Base-by-base conservation (phyloP, 495 filamentous ascomycete genomes). In the Thermochaetoides thermophila region DNA sequence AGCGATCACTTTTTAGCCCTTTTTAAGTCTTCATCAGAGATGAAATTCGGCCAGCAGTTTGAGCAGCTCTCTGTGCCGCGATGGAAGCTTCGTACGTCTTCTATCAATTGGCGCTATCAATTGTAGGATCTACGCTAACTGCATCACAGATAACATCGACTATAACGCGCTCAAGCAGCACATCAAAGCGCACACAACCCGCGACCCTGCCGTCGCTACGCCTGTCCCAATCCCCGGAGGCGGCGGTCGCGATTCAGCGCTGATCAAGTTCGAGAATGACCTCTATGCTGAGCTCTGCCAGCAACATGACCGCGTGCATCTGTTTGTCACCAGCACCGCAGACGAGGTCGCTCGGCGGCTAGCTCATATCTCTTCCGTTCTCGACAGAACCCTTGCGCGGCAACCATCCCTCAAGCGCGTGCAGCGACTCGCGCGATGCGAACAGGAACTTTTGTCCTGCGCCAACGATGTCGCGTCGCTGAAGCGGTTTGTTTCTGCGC, bases 1-100 rank as follows among this genome's bases (percentile, higher is more conserved):
- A n/a, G n/a, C n/a, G n/a, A n/a, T n/a, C n/a, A n/a, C n/a, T n/a
- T n/a, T n/a, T n/a, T n/a, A n/a, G n/a, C n/a, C n/a, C n/a, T n/a
- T n/a, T n/a, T n/a, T n/a, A n/a, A n/a, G n/a, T n/a, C n/a, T n/a
- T n/a, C n/a, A n/a, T n/a, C 10, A 42, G 46, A 40, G 18, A 81
- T 79, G 75, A 79, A 81, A 60, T 81, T 73, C 66, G 76, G 76
- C 7, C 63, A 76, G 32, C 73, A 68, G 28, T 62, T 81, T 72
- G 86, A 84, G 60, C 83, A 74, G n/a, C 81, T 91, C 43, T 59
- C 53, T 17, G 76, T 83, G 17, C 85, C 85, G 0, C 83, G 86
- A 55, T 94, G 85, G 85, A 73, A 87, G 49, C 75, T 91, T 67
- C 61, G 74, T 59, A 67, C 68, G 55, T 63, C 75, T 29, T 30